Conservation (phyloP, 2,329 filamentous ascomycete genomes). For the Metarhizium robertsii region DNA sequence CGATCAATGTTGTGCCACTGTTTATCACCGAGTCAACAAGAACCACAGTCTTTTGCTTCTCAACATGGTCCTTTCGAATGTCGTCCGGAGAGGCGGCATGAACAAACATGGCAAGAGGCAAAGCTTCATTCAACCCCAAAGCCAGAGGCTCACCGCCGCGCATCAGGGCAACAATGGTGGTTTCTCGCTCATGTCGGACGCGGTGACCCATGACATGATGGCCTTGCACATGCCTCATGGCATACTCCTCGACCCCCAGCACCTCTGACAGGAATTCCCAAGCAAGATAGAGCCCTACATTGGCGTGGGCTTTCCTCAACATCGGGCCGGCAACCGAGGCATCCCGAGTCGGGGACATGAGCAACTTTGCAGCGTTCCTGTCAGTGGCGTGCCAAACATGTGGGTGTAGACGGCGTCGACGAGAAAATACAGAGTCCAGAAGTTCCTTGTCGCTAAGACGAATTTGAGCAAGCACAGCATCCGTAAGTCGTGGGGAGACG, state of each 20-base stretch:
- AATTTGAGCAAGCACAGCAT: constrained; percentile 30
- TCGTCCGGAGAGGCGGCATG: constrained; percentile 33
- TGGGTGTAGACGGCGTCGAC: background rate
- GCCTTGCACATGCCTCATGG: constrained; percentile 43
- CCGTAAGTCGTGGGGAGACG: constrained; percentile 31
- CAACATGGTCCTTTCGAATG: constrained; percentile 31
- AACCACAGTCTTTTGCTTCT: constrained; percentile 30
- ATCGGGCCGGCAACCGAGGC: constrained; percentile 31
- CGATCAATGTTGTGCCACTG: constrained; percentile 37
- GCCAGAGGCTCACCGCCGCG: constrained; percentile 55
- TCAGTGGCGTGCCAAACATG: constrained; percentile 34
- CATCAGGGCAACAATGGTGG: constrained; percentile 51
- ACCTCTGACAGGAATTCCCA: constrained; percentile 33
- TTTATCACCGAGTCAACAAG: constrained; percentile 56
- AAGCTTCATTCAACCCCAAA: constrained; percentile 41
- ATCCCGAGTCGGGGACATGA: constrained; percentile 46
- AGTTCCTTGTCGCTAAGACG: constrained; percentile 19
- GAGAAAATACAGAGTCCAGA: constrained; percentile 11
- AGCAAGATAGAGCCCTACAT: constrained; percentile 44
- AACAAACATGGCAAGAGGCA: constrained; percentile 42
- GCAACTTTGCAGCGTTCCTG: constrained; percentile 34
- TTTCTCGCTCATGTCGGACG: constrained; percentile 36
- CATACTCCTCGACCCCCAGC: constrained; percentile 39
- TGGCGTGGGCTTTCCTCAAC: constrained; percentile 38
- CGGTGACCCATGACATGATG: constrained; percentile 32